phyloP scores from a whole-genome alignment of 2,329 filamentous ascomycete genomes.

The Claviceps arundinis region DNA sequence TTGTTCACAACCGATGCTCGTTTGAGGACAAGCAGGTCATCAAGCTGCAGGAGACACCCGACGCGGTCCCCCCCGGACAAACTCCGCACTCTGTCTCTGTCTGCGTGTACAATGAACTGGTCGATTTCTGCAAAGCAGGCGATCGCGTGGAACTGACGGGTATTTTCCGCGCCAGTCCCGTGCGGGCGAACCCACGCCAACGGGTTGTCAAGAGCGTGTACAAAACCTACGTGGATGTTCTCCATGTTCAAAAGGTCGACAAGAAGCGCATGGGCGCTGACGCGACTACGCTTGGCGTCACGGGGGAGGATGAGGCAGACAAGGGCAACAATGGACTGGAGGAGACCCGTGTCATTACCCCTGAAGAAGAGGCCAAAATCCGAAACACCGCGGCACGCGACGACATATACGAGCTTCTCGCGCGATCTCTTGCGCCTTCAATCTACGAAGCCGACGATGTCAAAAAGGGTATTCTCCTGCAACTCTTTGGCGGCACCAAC shows the following conservation, averaged over 20 bases:
- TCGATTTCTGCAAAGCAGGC: slow-evolving; percentile 96
- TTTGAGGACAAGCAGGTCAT: slow-evolving; percentile 98
- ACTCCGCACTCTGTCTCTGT: slow-evolving; percentile 95
- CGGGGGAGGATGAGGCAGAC: slow-evolving; percentile 52
- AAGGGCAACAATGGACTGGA: slow-evolving; percentile 64
- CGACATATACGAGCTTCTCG: slow-evolving; percentile 86
- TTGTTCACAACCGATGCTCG: slow-evolving; percentile 86
- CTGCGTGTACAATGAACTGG: slow-evolving; percentile 91
- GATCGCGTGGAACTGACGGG: slow-evolving; percentile 91
- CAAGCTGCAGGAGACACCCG: slow-evolving; percentile 94
- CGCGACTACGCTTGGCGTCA: slow-evolving; percentile 70
- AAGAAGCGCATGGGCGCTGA: slow-evolving; percentile 90
- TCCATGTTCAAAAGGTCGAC: slow-evolving; percentile 94
- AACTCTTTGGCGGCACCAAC: slow-evolving; percentile 94
- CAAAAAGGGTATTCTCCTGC: slow-evolving; percentile 94
- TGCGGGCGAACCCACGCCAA: slow-evolving; percentile 87
- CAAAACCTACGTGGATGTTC: slow-evolving; percentile 93
- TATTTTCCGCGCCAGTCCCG: slow-evolving; percentile 89
- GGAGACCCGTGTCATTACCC: slow-evolving; percentile 68
- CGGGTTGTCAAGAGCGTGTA: slow-evolving; percentile 87
- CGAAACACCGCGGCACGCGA: slow-evolving; percentile 62
- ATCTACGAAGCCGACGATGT: slow-evolving; percentile 98
- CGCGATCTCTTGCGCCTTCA: slow-evolving; percentile 82
- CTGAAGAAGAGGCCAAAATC: slow-evolving; percentile 85
- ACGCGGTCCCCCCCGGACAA: slow-evolving; percentile 87